Percentiles rank a stretch among this genome's conserved stretches.
Evolutionary conservation across 1,139 yeast genomes (phyloP).

Genomic region (Hansenula lynferdii): DNA sequence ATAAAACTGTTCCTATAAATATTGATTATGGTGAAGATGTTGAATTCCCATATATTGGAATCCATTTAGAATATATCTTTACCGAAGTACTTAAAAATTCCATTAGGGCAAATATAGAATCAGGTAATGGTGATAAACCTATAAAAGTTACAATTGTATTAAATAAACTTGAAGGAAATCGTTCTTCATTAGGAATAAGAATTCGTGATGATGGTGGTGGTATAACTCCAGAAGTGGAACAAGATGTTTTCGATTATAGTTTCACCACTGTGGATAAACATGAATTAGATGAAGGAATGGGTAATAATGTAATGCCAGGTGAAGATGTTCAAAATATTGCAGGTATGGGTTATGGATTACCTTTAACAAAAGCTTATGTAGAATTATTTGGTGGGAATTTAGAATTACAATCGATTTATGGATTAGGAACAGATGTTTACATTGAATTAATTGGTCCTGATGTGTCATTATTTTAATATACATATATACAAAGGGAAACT

Average conservation of each 20-base stretch:
- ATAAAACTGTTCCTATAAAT: conserved; percentile 57
- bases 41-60: conserved; percentile 73
- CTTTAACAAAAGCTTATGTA: conserved; percentile 71
- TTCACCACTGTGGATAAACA: conserved; percentile 57
- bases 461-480: conserved; percentile 10
- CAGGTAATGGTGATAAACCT: conserved; percentile 47
- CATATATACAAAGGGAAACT: conserved; percentile 4
- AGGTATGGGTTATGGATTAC: conserved; percentile 96
- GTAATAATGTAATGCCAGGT: conserved; percentile 65
- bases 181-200: conserved; percentile 49
- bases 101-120: conserved; percentile 80
- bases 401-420: conserved; percentile 73
- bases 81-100: conserved; percentile 88
- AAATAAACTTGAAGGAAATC: conserved; percentile 20
- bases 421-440: conserved; percentile 80
- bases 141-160: conserved; percentile 64
- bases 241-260: conserved; percentile 77
- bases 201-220: conserved; percentile 90
- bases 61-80: conserved; percentile 80
- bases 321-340: conserved; percentile 73
- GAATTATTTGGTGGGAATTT: conserved; percentile 73
- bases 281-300: conserved; percentile 25
- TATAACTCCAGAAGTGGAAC: conserved; percentile 59
- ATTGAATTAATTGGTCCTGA: conserved; percentile 44
- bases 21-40: conserved; percentile 50